A percentile compares a stretch with the other conserved stretches of the same genome.
Conservation (phyloP, 768 basidiomycete genomes). For the Lactarius vividus region DNA sequence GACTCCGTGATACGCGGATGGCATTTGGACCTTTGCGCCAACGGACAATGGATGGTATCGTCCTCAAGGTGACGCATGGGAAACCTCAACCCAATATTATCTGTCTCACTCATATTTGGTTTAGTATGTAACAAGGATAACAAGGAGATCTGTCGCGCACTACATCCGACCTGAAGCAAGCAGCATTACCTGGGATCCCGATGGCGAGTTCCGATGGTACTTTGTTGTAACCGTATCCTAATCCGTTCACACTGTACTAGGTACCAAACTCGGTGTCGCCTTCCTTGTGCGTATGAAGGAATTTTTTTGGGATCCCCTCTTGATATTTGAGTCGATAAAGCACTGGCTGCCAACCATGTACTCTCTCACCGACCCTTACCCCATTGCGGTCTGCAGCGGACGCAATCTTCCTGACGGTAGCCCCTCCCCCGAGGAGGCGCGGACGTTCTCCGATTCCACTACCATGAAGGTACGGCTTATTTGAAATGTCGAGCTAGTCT, state of each 20-base stretch:
- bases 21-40: constrained; percentile 55
- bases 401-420: constrained; percentile 54
- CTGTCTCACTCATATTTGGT: background rate
- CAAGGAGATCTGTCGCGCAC: constrained; percentile 39
- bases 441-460: constrained; percentile 66
- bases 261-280: constrained; percentile 60
- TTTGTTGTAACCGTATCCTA: background rate
- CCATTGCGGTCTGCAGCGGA: constrained; percentile 67
- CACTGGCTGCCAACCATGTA: constrained; percentile 73
- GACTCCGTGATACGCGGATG: constrained; percentile 70
- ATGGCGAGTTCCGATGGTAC: constrained; percentile 44
- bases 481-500: background rate
- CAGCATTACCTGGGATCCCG: constrained; percentile 64
- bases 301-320: constrained; percentile 2
- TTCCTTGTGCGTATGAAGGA: constrained; percentile 50
- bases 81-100: constrained; percentile 21
- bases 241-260: constrained; percentile 36
- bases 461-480: constrained; percentile 63
- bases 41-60: constrained; percentile 51
- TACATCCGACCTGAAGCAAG: constrained; percentile 64
- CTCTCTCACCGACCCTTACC: constrained; percentile 59
- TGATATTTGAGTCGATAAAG: constrained; percentile 36
- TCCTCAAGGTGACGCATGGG: constrained; percentile 44
- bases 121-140: constrained; percentile 47
- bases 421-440: constrained; percentile 43